Evolutionary conservation across 2,329 filamentous ascomycete genomes (phyloP).

Genomic region (Alternaria sp.): DNA sequence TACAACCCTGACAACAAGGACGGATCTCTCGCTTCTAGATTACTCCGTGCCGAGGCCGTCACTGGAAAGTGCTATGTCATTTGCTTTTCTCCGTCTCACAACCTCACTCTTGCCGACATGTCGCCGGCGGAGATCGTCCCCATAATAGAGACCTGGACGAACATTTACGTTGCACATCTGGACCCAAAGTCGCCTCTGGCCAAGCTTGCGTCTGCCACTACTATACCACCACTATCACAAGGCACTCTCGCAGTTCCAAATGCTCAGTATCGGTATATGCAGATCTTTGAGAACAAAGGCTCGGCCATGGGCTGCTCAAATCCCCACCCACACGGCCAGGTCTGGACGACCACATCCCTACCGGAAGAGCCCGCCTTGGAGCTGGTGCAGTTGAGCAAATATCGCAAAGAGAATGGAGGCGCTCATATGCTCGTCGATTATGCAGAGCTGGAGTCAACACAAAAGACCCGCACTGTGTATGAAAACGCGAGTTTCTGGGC

Average conservation of each 20-base stretch:
- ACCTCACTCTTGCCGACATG: conserved; percentile 93
- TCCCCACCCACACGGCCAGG: conserved; percentile 94
- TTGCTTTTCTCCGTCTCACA: conserved; percentile 89
- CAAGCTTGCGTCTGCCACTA: conserved; percentile 53
- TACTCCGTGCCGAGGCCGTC: conserved; percentile 83
- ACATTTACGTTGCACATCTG: conserved; percentile 83
- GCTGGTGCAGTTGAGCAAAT: conserved; percentile 77
- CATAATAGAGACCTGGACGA: conserved; percentile 88
- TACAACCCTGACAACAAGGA: conserved; percentile 66
- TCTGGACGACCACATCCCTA: conserved; percentile 91
- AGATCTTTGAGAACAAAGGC: conserved; percentile 99
- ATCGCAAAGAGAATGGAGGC: conserved; percentile 73
- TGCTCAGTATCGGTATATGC: conserved; percentile 92
- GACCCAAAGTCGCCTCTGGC: conserved; percentile 72
- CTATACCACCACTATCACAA: conserved; percentile 55
- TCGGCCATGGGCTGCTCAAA: conserved; percentile 98
- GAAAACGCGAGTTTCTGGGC: conserved; percentile 85
- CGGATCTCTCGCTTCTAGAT: conserved; percentile 69
- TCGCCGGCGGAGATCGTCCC: conserved; percentile 75
- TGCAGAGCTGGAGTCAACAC: conserved; percentile 78
- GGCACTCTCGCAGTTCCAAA: conserved; percentile 61
- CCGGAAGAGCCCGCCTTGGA: conserved; percentile 89
- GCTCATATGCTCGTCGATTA: conserved; percentile 86
- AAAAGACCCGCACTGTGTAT: conserved; percentile 84
- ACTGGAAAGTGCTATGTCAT: conserved; percentile 97